Evolutionary conservation across 1,284 basidiomycete species (phyloP), one percentile per base, ranked within the genome.

Genomic region (Trametes polyzona): DNA sequence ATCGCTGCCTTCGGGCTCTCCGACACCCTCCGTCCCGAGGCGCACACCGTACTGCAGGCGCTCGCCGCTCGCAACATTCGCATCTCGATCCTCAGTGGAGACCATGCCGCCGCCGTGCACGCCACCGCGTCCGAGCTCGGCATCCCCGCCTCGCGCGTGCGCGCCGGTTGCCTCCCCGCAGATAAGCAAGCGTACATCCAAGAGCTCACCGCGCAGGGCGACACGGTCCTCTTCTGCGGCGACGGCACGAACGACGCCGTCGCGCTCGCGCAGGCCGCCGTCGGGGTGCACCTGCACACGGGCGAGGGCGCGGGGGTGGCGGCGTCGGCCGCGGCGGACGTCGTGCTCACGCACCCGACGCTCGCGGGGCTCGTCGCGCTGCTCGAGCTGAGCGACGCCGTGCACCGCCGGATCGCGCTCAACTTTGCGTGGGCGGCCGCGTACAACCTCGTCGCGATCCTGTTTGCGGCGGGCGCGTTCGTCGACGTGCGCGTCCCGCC

Each of bases 241-340:
- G 82, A 84, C 63, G 81, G 81, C 10, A 76, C 79, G 29, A 84
- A 84, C 67, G 82, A 84, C 67, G 73, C 78, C 9, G 74, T 80
- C 9, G 82, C 82, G 3, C 75, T 84, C 35, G 76, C 81, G 0
- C 77, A 78, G 46, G 81, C 82, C 0, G 79, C 83, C 57, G 73
- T 83, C 10, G 77, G 76, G 7, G 71, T 81, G 11, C 76, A 79
- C 30, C 71, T 83, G 69, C 74, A 77, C 23, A 70, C 74, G 8
- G 80, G 78, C 5, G 77, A 78, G 19, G 62, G 63, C 12, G 65
- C 66, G 2, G 67, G 65, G 19, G 59, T 69, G 24, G 73, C 76
- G 12, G 77, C 78, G 1, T 71, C 78, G 11, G 70, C 74, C 14
- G 75, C 78, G 9, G 78, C 78, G 30, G 79, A 82, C 61, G 78